Percentiles rank a stretch among this genome's conserved stretches.
phyloP scores from a whole-genome alignment of 305 asterid species.

The Fraxinus floribunda region DNA sequence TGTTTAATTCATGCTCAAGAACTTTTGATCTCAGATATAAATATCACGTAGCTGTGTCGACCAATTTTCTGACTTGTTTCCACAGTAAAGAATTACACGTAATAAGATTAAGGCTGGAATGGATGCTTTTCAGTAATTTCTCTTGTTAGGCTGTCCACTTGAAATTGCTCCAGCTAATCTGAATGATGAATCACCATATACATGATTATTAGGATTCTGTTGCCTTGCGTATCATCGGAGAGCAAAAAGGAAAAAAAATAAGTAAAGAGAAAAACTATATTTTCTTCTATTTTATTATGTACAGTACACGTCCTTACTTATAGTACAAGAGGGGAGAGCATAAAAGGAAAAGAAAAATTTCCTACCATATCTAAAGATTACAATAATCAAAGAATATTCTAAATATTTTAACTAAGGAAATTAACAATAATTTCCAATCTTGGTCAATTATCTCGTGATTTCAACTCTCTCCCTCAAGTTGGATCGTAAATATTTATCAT shows the following conservation, averaged over 20 bases:
- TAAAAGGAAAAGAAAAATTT: too few species aligned
- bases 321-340: too few species aligned
- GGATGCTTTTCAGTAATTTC: background rate
- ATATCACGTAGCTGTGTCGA: background rate
- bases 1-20: background rate
- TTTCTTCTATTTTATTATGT: too few species aligned
- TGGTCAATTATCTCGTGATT: too few species aligned
- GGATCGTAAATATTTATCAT: too few species aligned
- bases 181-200: background rate
- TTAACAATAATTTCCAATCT: too few species aligned
- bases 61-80: background rate
- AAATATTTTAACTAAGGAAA: too few species aligned
- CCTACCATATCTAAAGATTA: too few species aligned
- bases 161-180: background rate
- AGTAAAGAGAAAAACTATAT: too few species aligned
- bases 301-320: too few species aligned
- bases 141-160: background rate
- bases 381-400: too few species aligned
- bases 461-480: too few species aligned
- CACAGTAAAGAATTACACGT: background rate
- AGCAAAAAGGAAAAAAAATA: background rate
- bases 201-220: background rate
- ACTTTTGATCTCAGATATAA: background rate
- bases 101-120: background rate
- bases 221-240: background rate